Evolutionary conservation across 106 monocot genomes (phyloP), one percentile per base, ranked within the genome.

Genomic region (Allium cepa): DNA sequence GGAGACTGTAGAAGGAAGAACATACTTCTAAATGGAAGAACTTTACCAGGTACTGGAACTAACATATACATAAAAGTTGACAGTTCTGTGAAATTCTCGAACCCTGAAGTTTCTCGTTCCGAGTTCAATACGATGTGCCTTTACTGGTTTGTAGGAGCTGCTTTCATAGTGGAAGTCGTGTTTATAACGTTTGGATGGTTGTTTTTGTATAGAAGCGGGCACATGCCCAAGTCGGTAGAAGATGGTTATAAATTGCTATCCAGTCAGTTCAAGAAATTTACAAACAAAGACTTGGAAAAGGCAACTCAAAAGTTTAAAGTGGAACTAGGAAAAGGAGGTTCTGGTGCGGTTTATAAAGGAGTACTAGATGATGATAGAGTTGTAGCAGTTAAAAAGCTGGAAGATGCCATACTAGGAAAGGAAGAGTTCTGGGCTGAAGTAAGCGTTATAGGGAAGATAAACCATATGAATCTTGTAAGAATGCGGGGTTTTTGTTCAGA

Each of bases 391-490:
- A 86, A 90, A 75, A 86, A 68, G 71, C 57, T 90, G 17, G 72
- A 76, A 57, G 80, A 83, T 51, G 79, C 76, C 17, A 70, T 10
- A 6, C 74, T 83, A 52, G 80, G 82, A 36, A 82, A 78, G 57
- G 74, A 77, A 55, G 84, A 79, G 57, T 85, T 90, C 68, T 72
- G 76, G 64, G 78, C 78, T 26, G 83, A 86, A 56, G 68, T 90
- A 8, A 69, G 76, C 28, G 64, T 83, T 1, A 83, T 83, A 8
- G 83, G 71, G 0, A 83, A 69, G 57, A 83, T 90, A 50, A 50
- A 90, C 61, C 90, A 90, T 57, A 86, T 81, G 83, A 90, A 90
- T 68, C 83, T 90, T 6, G 85, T 81, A 14, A 79, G 76, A 63
- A 73, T 83, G 26, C 79, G 62, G 36, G 83, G 90, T 6, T 83